A percentile compares a stretch with the other conserved stretches of the same genome.
Evolutionary conservation across 2,329 filamentous ascomycete genomes (phyloP).

Genomic region (Verticillium isaacii): DNA sequence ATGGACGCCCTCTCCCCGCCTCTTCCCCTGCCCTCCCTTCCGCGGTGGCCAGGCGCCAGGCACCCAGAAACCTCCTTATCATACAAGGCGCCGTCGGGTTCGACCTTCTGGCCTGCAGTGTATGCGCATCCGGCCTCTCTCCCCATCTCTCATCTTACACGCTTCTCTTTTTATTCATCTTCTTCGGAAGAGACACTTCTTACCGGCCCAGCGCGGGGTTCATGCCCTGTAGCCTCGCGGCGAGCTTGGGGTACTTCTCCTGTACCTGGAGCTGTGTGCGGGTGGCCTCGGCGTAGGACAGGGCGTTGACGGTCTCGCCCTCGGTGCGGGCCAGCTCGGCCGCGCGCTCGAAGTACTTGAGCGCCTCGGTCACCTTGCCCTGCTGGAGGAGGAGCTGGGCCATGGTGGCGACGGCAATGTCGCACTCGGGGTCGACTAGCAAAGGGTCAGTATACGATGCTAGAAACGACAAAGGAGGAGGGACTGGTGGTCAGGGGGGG

Average conservation of each 20-base stretch:
- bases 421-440: conserved; percentile 92
- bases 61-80: neutral
- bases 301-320: conserved; percentile 90
- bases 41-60: neutral
- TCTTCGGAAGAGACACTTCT: neutral
- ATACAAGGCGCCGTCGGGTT: neutral
- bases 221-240: conserved; percentile 63
- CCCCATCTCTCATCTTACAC: neutral
- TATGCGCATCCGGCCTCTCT: neutral
- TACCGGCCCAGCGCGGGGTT: conserved; percentile 18
- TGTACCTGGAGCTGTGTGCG: conserved; percentile 91
- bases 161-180: neutral
- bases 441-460: conserved; percentile 24
- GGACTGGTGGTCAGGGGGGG: conserved; percentile 8
- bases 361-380: conserved; percentile 90
- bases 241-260: conserved; percentile 79
- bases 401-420: conserved; percentile 98
- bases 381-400: conserved; percentile 95
- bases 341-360: conserved; percentile 95
- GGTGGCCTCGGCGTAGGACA: conserved; percentile 95
- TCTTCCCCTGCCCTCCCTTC: neutral
- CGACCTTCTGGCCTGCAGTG: neutral
- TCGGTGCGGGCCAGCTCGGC: conserved; percentile 93
- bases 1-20: neutral
- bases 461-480: neutral